Evolutionary conservation across 495 filamentous ascomycete species (phyloP).

Genomic region (Aspergillus indologenus): DNA sequence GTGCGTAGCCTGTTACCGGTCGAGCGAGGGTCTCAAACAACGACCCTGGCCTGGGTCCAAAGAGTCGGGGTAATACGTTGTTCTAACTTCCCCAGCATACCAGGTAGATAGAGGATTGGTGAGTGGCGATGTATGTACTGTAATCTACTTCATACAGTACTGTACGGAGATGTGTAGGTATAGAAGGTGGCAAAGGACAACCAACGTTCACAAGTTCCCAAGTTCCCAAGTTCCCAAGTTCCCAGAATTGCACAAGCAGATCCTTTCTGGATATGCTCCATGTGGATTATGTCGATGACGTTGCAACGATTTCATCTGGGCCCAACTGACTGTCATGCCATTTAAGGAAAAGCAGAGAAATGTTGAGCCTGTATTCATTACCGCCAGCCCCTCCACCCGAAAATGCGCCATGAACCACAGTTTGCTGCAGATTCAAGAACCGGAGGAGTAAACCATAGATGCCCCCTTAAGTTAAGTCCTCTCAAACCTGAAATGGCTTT

Average conservation of each 20-base stretch:
- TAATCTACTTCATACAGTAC: no score
- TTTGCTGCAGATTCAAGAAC: constrained; percentile 5
- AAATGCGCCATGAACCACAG: constrained; percentile 5
- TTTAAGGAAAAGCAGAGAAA: neutral
- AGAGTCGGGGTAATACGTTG: no score
- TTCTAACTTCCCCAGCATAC: no score
- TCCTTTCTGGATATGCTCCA: neutral
- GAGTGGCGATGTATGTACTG: no score
- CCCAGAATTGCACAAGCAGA: neutral
- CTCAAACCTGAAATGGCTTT: neutral
- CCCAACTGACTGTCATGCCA: neutral
- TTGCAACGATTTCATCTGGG: neutral
- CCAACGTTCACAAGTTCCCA: neutral
- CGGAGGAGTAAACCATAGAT: constrained; percentile 1
- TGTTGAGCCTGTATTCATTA: neutral
- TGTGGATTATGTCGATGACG: neutral
- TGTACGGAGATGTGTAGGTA: neutral
- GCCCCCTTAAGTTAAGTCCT: neutral
- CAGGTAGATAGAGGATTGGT: no score
- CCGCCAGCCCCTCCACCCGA: neutral
- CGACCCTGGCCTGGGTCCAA: no score
- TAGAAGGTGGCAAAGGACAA: neutral
- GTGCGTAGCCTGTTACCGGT: neutral
- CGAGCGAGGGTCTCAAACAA: no score
- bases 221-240: neutral